Evolutionary conservation across 768 basidiomycete genomes (phyloP), one percentile per base, ranked within the genome.

Genomic region (Hygrophoropsis aurantiaca): DNA sequence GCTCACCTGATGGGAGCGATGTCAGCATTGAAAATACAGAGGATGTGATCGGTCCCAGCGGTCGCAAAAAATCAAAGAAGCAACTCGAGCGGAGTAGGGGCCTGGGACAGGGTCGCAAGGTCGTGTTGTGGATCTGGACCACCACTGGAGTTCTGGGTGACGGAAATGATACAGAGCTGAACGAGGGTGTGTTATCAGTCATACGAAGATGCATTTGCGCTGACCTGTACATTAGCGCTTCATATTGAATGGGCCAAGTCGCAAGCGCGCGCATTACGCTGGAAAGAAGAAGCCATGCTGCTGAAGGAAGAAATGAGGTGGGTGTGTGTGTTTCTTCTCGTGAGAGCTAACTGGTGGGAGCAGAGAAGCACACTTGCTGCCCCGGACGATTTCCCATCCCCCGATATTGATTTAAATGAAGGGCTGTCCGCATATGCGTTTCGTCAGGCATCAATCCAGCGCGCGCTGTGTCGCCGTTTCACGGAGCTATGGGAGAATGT

Each of bases 251-350:
- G 62, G 62, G 37, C 42, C 1, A 67, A 66, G 46, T 47, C 54
- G 1, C 50, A 41, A 0, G 58, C 61, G 0, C 45, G 62, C 16
- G 57, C 50, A 3, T 37, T 51, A 13, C 51, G 64, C 1, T 62
- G 59, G 60, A 23, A 46, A 13, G 65, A 67, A 30, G 64, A 66
- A 26, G 36, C 62, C 11, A 24, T 40, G 3, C 42, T 62, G 0
- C 27, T 62, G 4, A 42, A 42, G 4, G 62, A 66, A 44, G 67
- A 68, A 45, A 68, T 67, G 67, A 38, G 58, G 1, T 49, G 63
- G 1, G 30, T 47, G 0, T 3, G 58, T 2, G 41, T 18, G 6
- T 67, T 51, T 40, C 56, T 60, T 4, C 26, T 40, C 19, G 60
- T 58, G 60, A 52, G 47, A 30, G 6, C 27, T 13, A 13, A 6